Evolutionary conservation across 2,329 filamentous ascomycete species (phyloP).

Genomic region (Capronia epimyces): DNA sequence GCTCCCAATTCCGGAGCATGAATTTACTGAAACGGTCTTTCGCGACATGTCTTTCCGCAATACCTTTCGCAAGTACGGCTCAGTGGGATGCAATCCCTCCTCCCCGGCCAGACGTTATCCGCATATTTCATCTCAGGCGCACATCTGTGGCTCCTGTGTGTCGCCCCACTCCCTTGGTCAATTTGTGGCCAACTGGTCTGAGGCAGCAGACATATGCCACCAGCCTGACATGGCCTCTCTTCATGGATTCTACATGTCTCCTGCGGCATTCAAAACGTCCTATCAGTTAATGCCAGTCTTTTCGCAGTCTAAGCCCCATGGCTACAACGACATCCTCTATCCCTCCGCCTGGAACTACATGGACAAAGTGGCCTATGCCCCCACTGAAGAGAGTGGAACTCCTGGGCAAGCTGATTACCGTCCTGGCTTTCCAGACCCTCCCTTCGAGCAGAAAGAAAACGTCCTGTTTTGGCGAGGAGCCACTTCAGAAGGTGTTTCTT

Average conservation of each 20-base stretch:
- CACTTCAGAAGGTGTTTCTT: slow-evolving; percentile 52
- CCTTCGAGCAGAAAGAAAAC: slow-evolving; percentile 59
- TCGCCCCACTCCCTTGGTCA: slow-evolving; percentile 61
- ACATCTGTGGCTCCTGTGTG: slow-evolving; percentile 60
- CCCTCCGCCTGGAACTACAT: slow-evolving; percentile 60
- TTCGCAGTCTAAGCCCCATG: slow-evolving; percentile 64
- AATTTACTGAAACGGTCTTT: slow-evolving; percentile 36
- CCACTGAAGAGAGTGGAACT: slow-evolving; percentile 42
- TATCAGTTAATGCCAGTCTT: slow-evolving; percentile 68
- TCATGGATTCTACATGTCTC: slow-evolving; percentile 66
- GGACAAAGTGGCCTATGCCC: slow-evolving; percentile 51
- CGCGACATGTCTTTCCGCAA: slow-evolving; percentile 38
- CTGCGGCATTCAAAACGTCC: slow-evolving; percentile 57
- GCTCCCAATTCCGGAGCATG: slow-evolving; percentile 35
- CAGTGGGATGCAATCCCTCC: slow-evolving; percentile 56
- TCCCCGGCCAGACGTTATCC: slow-evolving; percentile 54
- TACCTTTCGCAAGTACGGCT: slow-evolving; percentile 41
- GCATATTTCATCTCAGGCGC: slow-evolving; percentile 58
- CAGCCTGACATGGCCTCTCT: slow-evolving; percentile 70
- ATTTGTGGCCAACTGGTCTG: slow-evolving; percentile 61
- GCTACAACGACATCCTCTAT: slow-evolving; percentile 72
- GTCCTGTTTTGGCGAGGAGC: slow-evolving; percentile 70
- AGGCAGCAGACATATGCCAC: slow-evolving; percentile 63
- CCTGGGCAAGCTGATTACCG: slow-evolving; percentile 19
- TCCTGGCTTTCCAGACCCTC: slow-evolving; percentile 42